phyloP scores from a whole-genome alignment of 2,329 filamentous ascomycete genomes.

The Polychaeton citri region DNA sequence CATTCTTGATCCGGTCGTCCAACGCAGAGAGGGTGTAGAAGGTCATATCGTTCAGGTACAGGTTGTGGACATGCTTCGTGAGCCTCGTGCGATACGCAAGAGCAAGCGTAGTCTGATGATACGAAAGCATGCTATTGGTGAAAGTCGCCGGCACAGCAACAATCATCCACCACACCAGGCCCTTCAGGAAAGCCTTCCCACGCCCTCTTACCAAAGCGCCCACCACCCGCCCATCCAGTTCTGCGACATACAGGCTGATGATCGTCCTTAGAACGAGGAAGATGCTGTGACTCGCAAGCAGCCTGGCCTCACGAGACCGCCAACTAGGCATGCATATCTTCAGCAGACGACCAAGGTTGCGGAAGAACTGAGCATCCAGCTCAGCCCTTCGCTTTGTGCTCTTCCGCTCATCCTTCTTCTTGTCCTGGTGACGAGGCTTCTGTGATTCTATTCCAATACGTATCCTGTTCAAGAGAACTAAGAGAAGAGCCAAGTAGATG shows the following conservation, averaged over 20 bases:
- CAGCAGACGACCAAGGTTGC: conserved; percentile 62
- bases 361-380: conserved; percentile 77
- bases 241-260: conserved; percentile 89
- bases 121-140: conserved; percentile 97
- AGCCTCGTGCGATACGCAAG: conserved; percentile 84
- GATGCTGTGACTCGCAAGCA: conserved; percentile 82
- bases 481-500: conserved; percentile 69
- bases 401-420: conserved; percentile 33
- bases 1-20: conserved; percentile 96
- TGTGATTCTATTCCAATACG: conserved; percentile 87
- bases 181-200: conserved; percentile 75
- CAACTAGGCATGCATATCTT: conserved; percentile 84
- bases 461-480: conserved; percentile 73
- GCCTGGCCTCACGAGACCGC: conserved; percentile 72
- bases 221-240: conserved; percentile 86
- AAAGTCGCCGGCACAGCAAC: conserved; percentile 93
- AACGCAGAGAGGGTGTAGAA: conserved; percentile 93
- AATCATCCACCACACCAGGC: conserved; percentile 96
- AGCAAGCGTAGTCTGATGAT: conserved; percentile 90
- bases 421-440: conserved; percentile 64
- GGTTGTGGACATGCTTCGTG: conserved; percentile 89
- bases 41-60: conserved; percentile 92
- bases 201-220: conserved; percentile 85
- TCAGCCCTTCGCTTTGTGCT: conserved; percentile 57
- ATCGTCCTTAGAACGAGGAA: conserved; percentile 84